Base-by-base conservation (phyloP, 768 basidiomycete species). In the Coprinellus aureogranulatus region DNA sequence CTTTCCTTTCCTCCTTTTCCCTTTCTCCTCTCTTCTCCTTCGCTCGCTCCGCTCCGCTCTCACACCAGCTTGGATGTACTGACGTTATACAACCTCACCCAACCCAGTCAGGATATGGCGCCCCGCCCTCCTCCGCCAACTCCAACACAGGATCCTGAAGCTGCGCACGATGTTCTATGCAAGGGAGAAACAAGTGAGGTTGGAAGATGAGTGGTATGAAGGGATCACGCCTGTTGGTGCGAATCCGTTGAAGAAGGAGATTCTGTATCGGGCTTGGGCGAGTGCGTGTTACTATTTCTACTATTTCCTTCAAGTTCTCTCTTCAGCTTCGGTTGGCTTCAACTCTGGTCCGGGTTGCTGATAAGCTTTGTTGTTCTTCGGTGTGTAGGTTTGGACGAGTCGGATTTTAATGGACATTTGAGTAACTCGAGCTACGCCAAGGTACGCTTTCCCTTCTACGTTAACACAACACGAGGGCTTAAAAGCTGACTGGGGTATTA, bases 371-470 rank as follows among this genome's bases (percentile, higher is more conserved):
- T n/a, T n/a, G n/a, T n/a, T n/a, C n/a, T n/a, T n/a, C n/a, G n/a
- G n/a, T 16, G 14, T 45, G 11, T 53, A 88, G 88, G 78, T 58
- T 61, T 85, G 5, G 90, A 92, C 62, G 90, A 92, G 46, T 78
- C 80, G 40, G 91, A 93, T 68, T 85, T 86, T 64, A 83, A 89
- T 65, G 68, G 79, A 14, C 90, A 93, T 65, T 76, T 92, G 58
- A 90, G 88, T 67, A 93, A 93, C 65, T 90, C 90, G 0, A 86
- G 83, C 54, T 93, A 92, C 59, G 81, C 88, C 4, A 91, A 90
- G 78, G 87, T 83, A 57, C 37, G 27, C 9, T 5, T 5, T n/a
- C 9, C 14, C n/a, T n/a, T n/a, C n/a, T n/a, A n/a, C n/a, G n/a
- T n/a, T n/a, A n/a, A n/a, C n/a, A n/a, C n/a, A n/a, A n/a, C n/a